Percentiles rank a stretch among this genome's conserved stretches.
Evolutionary conservation across 1,284 basidiomycete genomes (phyloP).

Genomic region (Moesziomyces sp.): DNA sequence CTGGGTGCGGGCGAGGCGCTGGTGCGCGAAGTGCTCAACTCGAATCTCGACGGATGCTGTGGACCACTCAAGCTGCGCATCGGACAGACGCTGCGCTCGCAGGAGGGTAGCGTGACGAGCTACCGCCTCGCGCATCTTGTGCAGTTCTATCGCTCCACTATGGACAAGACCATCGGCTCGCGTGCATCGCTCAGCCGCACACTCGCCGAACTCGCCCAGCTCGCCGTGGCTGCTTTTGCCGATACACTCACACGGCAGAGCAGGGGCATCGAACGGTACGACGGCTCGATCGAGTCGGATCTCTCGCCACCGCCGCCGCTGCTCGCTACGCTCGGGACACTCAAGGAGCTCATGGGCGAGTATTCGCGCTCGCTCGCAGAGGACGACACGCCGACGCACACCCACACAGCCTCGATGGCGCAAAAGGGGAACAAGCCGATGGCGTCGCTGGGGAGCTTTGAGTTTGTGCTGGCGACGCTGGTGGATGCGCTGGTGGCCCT

Average conservation of each 20-base stretch:
- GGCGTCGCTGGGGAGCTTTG: constrained; percentile 27
- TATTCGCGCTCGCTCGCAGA: constrained; percentile 46
- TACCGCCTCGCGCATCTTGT: constrained; percentile 94
- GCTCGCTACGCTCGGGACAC: constrained; percentile 30
- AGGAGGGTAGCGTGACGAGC: constrained; percentile 89
- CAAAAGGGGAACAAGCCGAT: neutral
- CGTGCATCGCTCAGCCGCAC: constrained; percentile 81
- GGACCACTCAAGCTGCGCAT: constrained; percentile 79
- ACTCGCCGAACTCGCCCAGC: constrained; percentile 75
- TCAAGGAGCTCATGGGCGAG: constrained; percentile 56
- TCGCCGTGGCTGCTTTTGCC: constrained; percentile 48
- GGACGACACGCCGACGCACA: constrained; percentile 2
- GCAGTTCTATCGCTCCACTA: constrained; percentile 91
- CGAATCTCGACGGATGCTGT: constrained; percentile 83
- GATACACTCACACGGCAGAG: constrained; percentile 54
- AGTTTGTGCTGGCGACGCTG: constrained; percentile 43
- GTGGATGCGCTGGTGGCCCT: constrained; percentile 48
- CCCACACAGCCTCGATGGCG: neutral
- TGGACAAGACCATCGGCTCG: constrained; percentile 88
- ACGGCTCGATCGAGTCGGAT: constrained; percentile 28
- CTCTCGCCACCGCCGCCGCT: constrained; percentile 46
- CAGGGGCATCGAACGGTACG: constrained; percentile 41
- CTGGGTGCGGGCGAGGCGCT: constrained; percentile 39
- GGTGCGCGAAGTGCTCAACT: constrained; percentile 82
- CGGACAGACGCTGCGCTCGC: constrained; percentile 88